A percentile compares a stretch with the other conserved stretches of the same genome.
Evolutionary conservation across 768 basidiomycete species (phyloP).

Genomic region (Amyloporia xantha): DNA sequence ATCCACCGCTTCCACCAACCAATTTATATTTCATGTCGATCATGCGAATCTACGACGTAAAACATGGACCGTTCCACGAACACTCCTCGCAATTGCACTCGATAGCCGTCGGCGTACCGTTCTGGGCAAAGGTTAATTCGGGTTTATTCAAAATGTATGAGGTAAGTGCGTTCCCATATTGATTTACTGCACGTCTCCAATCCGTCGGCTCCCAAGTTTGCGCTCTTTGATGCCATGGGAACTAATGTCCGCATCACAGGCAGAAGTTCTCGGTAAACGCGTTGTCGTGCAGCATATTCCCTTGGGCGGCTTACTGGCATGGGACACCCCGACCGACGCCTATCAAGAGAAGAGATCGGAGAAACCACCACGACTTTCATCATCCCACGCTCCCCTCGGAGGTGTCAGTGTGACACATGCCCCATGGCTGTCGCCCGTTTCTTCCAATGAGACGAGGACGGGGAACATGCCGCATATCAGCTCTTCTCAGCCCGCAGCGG

Average conservation of each 20-base stretch:
- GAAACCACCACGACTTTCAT: background rate
- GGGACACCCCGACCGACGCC: constrained; percentile 32
- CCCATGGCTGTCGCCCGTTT: constrained; percentile 14
- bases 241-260: constrained; percentile 33
- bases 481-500: background rate
- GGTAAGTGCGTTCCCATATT: constrained; percentile 32
- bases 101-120: constrained; percentile 83
- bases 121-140: constrained; percentile 85
- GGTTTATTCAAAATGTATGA: constrained; percentile 97
- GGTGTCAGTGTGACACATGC: constrained; percentile 9
- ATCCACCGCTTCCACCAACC: constrained; percentile 48
- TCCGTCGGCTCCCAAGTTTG: background rate
- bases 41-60: constrained; percentile 71
- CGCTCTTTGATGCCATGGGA: background rate
- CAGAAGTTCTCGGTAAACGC: constrained; percentile 86
- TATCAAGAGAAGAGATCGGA: background rate
- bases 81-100: constrained; percentile 87
- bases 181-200: background rate
- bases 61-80: constrained; percentile 84
- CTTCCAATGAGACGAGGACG: background rate
- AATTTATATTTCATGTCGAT: constrained; percentile 81
- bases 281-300: constrained; percentile 97
- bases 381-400: constrained; percentile 1
- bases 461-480: background rate
- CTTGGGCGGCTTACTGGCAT: constrained; percentile 74